Base-by-base conservation (phyloP, 2,329 filamentous ascomycete genomes). In the Parastagonospora nodorum region DNA sequence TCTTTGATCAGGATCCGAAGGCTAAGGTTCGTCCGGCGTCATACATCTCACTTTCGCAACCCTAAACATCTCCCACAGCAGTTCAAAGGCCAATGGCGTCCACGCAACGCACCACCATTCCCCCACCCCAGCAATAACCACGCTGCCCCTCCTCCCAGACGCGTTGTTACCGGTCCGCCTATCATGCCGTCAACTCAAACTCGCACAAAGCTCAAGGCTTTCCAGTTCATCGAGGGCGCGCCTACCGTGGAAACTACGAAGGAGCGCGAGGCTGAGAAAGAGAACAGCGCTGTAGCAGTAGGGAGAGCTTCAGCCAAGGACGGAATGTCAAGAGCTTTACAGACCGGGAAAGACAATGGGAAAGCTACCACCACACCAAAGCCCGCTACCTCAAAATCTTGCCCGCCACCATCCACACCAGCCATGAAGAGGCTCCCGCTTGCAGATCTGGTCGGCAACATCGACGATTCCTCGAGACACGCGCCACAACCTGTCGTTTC, bases 361-460 rank as follows among this genome's bases (percentile, higher is more conserved):
- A 60, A 58, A 11, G n/a, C 51, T 10, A 55, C 58, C 24, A 56
- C 61, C 39, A 71, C 66, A 0, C 68, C 71, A 3, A 68, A 65
- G 28, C 52, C 64, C 9, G 60, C 57, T 2, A 63, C 63, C 16
- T 60, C 54, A 4, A 65, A 55, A 42, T 62, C 61, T 36, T 67
- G 60, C 42, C 70, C 74, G 27, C 75, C 75, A 12, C 84, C 84
- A 2, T 83, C 83, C 35, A 87, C 84, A 11, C 84, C 84, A 2
- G 80, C 79, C 19, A 81, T 83, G 31, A 76, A 83, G 37, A 75
- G 82, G 48, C 77, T 86, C 33, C 82, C 84, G 19, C 72, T 87
- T 10, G 82, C 82, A 29, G 84, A 86, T 54, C 73, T 87, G 29
- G 83, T 87, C 39, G 82, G 82, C 55, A 84, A 85, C 64, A 78